Percentiles rank a stretch among this genome's conserved stretches.
These are phyloP conservation scores for Obelidium mucronatum DNA, from an alignment of 192 early-diverging fungal species.

Conservation along the genomic window DNA sequence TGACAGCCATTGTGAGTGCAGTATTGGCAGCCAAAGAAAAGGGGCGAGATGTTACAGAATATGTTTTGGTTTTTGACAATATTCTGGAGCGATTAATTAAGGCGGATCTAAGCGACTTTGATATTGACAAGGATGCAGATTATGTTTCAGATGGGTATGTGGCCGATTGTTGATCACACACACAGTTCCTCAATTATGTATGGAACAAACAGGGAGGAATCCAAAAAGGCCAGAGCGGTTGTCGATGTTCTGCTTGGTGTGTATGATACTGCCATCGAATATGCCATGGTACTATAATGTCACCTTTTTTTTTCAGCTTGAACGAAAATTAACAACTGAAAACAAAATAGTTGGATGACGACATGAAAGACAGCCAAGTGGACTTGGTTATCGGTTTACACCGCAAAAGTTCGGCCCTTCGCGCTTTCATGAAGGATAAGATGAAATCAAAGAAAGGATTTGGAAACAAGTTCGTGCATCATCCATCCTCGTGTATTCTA, in stretches of 20 bases:
- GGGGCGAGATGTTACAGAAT: neutral
- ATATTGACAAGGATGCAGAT: slow-evolving; percentile 24
- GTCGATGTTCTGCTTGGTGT: slow-evolving; percentile 12
- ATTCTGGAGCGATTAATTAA: slow-evolving; percentile 6
- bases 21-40: neutral
- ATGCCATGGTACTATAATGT: slow-evolving; percentile 14
- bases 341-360: no score
- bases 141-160: slow-evolving; percentile 9
- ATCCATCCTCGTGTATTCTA: neutral
- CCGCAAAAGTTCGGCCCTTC: neutral
- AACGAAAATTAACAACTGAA: no score
- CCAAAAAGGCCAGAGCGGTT: slow-evolving; percentile 1
- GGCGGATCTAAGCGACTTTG: slow-evolving; percentile 23
- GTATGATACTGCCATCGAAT: slow-evolving; percentile 12
- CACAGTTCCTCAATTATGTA: neutral
- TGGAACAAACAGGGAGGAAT: neutral
- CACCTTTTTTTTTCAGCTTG: neutral
- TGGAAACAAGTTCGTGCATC: slow-evolving; percentile 10
- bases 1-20: neutral
- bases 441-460: slow-evolving; percentile 23
- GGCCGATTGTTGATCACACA: neutral
- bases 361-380: slow-evolving; percentile 8
- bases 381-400: neutral
- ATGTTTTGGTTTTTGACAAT: neutral
- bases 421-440: slow-evolving; percentile 20